Base-by-base conservation (phyloP, 2,329 filamentous ascomycete genomes). In the Dendryphion nanum region DNA sequence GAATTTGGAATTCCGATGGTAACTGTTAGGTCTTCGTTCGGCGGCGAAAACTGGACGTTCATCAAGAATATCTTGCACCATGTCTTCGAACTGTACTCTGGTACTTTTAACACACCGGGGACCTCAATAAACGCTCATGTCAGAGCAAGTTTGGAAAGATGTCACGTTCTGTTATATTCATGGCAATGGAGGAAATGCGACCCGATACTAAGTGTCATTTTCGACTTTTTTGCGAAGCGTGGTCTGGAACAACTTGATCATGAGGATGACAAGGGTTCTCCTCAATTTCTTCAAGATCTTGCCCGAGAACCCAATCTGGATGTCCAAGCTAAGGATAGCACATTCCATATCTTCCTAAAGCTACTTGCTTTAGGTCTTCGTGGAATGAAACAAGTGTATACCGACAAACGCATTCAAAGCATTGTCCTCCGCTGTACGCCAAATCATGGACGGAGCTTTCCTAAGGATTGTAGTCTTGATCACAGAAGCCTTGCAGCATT, bases 151-250 rank as follows among this genome's bases (percentile, higher is more conserved):
- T 68, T 82, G 31, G 67, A 66, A 10, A 67, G 79, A 45, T 81
- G 77, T 48, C 71, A 75, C 47, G 57, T 68, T 26, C 63, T 83
- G 16, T 70, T 81, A 33, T 69, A 69, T 21, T 50, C 49, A 18
- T 82, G 79, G 79, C 71, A 74, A 13, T 82, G 79, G 79, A 67
- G 64, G 38, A 69, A 70, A 47, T 79, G 77, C 50, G 78, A 80
- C 26, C 45, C 64, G 13, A 68, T 78, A 8, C 67, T 83, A 8
- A 71, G 73, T 33, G 66, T 60, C 1, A 57, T 79, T 0, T 81
- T 79, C 46, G 77, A 81, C 55, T 82, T 81, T 59, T 82, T 81
- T 45, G 76, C 76, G 5, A 70, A 66, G 26, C 74, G 75, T 26
- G 66, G 63, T 13, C 62, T 82, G n/a, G 64, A 68, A 29, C 71